Base-by-base conservation (phyloP, 2,329 filamentous ascomycete genomes). In the Calonectria fujianensis region DNA sequence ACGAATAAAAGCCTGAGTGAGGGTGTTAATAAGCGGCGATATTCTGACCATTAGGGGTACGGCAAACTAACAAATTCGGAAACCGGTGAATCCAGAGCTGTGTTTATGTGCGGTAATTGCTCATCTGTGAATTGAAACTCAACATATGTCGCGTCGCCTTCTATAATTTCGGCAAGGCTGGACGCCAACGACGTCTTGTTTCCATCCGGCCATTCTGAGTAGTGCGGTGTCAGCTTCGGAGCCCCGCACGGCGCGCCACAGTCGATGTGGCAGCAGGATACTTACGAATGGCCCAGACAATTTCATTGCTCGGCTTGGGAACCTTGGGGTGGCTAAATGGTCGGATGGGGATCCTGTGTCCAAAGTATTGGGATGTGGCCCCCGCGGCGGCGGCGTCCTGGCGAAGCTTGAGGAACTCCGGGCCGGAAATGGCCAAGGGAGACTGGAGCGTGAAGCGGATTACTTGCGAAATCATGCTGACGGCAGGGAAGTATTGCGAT, bases 241-340 rank as follows among this genome's bases (percentile, higher is more conserved):
- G 7, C 32, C 11, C 39, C n/a, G 20, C 39, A 20, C n/a, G 41
- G 37, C 24, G 11, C 16, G 14, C 24, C 24, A 3, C 35, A 27
- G 20, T 41, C 32, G 32, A 61, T 11, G 3, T 4, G 1, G 24
- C n/a, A 8, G 10, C 14, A 18, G 35, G 6, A 14, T 8, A 63
- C 57, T 24, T 27, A 63, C 57, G 57, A 24, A 63, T 63, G 18
- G 41, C n/a, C 57, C 57, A 63, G 8, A 35, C 39, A 10, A 63
- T 31, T 9, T 63, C 57, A 8, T 41, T 39, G 57, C 35, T 63
- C 3, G 57, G 57, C 37, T 63, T 63, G n/a, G 57, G 57, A 18
- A 63, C 57, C 57, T 63, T 63, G 57, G 57, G 57, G 37, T 68
- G 65, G 13, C 35, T 45, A 54, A 54, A 41, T 39, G 65, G 65